These are phyloP conservation scores for Kwoniella shandongensis DNA, from an alignment of 768 basidiomycete genomes.

Conservation along the genomic window DNA sequence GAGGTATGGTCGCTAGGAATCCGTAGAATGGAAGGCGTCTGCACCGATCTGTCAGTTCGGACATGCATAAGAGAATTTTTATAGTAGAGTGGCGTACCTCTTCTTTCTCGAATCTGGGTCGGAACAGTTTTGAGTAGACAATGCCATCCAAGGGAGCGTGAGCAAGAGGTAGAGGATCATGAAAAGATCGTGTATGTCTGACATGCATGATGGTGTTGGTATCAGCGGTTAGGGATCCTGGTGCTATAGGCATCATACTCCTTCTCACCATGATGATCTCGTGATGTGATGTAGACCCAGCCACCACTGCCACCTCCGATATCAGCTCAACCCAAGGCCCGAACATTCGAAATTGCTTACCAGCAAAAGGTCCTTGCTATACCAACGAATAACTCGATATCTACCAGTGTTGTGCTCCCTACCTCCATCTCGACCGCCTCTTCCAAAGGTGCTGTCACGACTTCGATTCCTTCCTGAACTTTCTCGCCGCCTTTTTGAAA, in stretches of 20 bases:
- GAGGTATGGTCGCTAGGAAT: conserved; percentile 70
- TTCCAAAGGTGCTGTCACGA: conserved; percentile 6
- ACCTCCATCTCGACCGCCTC: neutral
- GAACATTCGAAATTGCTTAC: conserved; percentile 33
- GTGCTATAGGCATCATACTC: no score
- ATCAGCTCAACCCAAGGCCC: conserved; percentile 6
- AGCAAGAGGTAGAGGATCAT: conserved; percentile 84
- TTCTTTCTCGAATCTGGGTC: neutral
- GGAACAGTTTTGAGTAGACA: conserved; percentile 65
- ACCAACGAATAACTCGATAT: conserved; percentile 63
- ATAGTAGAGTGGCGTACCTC: conserved; percentile 14
- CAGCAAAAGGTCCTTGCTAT: conserved; percentile 74
- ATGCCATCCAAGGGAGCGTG: conserved; percentile 86
- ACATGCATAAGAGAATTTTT: neutral
- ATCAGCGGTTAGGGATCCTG: neutral
- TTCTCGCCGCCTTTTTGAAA: neutral
- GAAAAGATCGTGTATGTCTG: conserved; percentile 74
- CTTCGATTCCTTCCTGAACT: conserved; percentile 8
- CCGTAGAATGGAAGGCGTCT: conserved; percentile 58
- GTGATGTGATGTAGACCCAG: conserved; percentile 85
- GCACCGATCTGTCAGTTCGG: no score
- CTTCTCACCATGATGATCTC: conserved; percentile 67
- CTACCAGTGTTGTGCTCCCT: conserved; percentile 46
- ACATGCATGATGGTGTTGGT: neutral
- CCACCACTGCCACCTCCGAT: conserved; percentile 59